Base-by-base conservation (phyloP, 1,284 basidiomycete genomes). In the Sporisorium graminicola region DNA sequence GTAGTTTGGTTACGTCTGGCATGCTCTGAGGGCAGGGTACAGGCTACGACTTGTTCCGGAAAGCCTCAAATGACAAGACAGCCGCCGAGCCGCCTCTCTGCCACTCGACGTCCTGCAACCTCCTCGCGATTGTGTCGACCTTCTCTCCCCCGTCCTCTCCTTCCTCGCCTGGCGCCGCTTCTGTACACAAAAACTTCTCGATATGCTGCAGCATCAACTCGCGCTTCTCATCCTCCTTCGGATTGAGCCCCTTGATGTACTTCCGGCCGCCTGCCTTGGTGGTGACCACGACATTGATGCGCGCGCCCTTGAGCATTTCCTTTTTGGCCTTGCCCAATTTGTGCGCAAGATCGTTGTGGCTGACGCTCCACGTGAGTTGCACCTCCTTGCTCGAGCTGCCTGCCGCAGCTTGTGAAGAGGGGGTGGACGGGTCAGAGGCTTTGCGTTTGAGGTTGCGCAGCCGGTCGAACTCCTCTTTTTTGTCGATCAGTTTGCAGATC, bases 401-500 rank as follows among this genome's bases (percentile, higher is more conserved):
- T 13, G 20, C 22, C 2, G 59, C n/a, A 14, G 22, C 1, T 6
- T 35, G 0, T 12, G 55, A n/a, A 13, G 50, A 3, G 9, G 58
- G 22, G 8, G 51, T 13, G 20, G 58, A 18, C 8, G 50, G 18
- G 40, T 43, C 40, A 3, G 35, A 35, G n/a, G 52, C 50, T 47
- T 65, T 64, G 46, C 60, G 62, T 55, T 80, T 81, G 31, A 55
- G 33, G 3, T 71, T 71, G 8, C 77, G 68, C 46, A 58, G 43
- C n/a, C 68, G 64, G 29, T 85, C 74, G 58, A 82, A 86, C 52
- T 80, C 76, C 31, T 82, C 83, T 77, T 86, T 86, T 74, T 87
- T 87, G 73, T 85, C 82, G 44, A 87, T 64, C 66, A 87, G 81
- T 40, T 85, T 84, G 77, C 85, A 86, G 55, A 87, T 85, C 1